Evolutionary conservation across 2,329 filamentous ascomycete genomes (phyloP).

Genomic region (Elsinoe fawcettii): DNA sequence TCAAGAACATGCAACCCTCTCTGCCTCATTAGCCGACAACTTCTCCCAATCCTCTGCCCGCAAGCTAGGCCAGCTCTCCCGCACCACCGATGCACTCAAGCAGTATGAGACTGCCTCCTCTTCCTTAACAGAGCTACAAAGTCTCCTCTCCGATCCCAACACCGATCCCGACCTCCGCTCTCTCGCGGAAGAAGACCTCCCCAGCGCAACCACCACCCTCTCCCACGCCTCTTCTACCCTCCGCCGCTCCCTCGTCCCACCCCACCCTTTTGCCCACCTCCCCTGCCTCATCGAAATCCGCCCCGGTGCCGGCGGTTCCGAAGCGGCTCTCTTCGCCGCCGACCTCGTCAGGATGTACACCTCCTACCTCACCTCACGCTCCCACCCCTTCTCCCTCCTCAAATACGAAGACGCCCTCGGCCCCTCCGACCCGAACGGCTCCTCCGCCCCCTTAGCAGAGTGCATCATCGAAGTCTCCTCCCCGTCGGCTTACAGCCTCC

Average conservation of each 20-base stretch:
- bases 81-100: conserved; percentile 45
- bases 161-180: conserved; percentile 53
- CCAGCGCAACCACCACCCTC: conserved; percentile 55
- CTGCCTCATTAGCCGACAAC: conserved; percentile 43
- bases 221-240: conserved; percentile 50
- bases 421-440: conserved; percentile 41
- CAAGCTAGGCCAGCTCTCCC: conserved; percentile 48
- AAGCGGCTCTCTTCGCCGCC: conserved; percentile 84
- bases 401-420: conserved; percentile 74
- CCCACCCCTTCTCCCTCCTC: conserved; percentile 59
- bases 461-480: conserved; percentile 77
- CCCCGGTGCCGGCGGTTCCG: conserved; percentile 83
- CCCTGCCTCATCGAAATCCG: conserved; percentile 88
- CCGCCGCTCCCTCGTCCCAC: conserved; percentile 70
- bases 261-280: conserved; percentile 81
- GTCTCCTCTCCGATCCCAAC: conserved; percentile 62
- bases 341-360: conserved; percentile 87
- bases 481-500: conserved; percentile 67
- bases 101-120: conserved; percentile 53
- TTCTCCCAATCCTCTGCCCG: conserved; percentile 53
- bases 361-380: conserved; percentile 61
- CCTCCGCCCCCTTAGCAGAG: conserved; percentile 68
- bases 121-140: conserved; percentile 60
- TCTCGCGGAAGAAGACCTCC: conserved; percentile 61
- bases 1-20: conserved; percentile 48